Base-by-base conservation (phyloP, 148 eudicot species). In the Nepenthes gracilis region DNA sequence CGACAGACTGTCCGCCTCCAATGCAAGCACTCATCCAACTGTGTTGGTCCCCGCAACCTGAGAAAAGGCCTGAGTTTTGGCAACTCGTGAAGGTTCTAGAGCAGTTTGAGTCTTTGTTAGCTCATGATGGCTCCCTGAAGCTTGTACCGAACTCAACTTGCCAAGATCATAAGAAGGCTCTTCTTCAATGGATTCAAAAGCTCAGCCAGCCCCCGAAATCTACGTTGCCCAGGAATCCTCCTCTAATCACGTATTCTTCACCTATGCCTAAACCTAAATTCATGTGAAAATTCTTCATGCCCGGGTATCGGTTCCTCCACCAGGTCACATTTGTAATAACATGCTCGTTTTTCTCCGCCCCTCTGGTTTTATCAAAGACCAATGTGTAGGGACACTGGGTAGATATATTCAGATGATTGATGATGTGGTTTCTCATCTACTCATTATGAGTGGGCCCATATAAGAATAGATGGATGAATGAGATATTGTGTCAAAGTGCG, bases 21-120 rank as follows among this genome's bases (percentile, higher is more conserved):
- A 74, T 90, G 82, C 74, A 50, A 58, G 80, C 76, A 40, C 63
- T 90, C 47, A 84, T 90, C 6, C 79, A 84, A 35, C 80, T 73
- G 50, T 86, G 91, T 55, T 90, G 97, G 84, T 72, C 73, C 9
- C 40, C 64, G 59, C 64, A 77, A 43, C 85, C 94, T 2, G 85
- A 86, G 47, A 82, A 79, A 61, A 77, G 95, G 73, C 97, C 88
- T 0, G 85, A 84, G 64, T 90, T 90, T 64, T 77, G 79, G 76
- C 83, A 82, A 76, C 49, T 86, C 58, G 95, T 90, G 38, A 72
- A 76, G 67, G 82, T 84, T 12, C 69, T 84, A 36, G 86, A 90
- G 78, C 70, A 65, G 72, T 88, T 85, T 56, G 66, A 79, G 64
- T 63, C 75, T 55, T 67, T 78, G 2, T 70, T 84, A 70, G 78